phyloP scores from a whole-genome alignment of 495 filamentous ascomycete species.

The Daldinia caldariorum region DNA sequence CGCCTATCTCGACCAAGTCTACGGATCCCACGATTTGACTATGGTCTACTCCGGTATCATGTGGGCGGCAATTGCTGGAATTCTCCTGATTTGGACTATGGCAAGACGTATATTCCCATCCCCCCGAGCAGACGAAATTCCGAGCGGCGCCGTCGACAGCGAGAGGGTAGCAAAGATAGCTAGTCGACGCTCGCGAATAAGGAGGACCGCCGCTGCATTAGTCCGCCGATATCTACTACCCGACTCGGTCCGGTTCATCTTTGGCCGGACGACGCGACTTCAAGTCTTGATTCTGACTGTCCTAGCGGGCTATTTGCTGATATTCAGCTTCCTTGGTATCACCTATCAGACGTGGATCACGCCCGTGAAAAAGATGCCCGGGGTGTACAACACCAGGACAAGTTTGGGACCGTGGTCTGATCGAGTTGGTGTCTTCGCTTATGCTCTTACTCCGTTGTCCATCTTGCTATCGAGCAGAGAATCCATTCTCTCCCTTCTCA shows the following conservation, averaged over 20 bases:
- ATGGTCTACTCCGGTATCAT: constrained; percentile 71
- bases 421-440: constrained; percentile 71
- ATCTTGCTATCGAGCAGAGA: constrained; percentile 68
- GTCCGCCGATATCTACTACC: constrained; percentile 59
- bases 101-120: constrained; percentile 46
- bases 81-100: constrained; percentile 62
- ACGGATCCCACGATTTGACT: constrained; percentile 64
- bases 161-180: constrained; percentile 23
- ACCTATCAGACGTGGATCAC: constrained; percentile 68
- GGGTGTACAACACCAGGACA: constrained; percentile 64
- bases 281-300: constrained; percentile 57
- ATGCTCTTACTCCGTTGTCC: constrained; percentile 71
- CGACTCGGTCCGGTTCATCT: constrained; percentile 47
- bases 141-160: constrained; percentile 48
- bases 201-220: constrained; percentile 42
- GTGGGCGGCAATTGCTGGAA: constrained; percentile 64
- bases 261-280: constrained; percentile 53
- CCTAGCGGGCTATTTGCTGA: constrained; percentile 63
- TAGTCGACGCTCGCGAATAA: constrained; percentile 38
- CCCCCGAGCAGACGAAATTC: constrained; percentile 47
- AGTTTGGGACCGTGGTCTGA: constrained; percentile 69
- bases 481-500: constrained; percentile 67
- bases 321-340: constrained; percentile 71
- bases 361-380: constrained; percentile 60
- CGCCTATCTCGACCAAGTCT: constrained; percentile 70